These are phyloP conservation scores for Pyracantha coccinea DNA, from an alignment of 331 rosid species.

Conservation along the genomic window DNA sequence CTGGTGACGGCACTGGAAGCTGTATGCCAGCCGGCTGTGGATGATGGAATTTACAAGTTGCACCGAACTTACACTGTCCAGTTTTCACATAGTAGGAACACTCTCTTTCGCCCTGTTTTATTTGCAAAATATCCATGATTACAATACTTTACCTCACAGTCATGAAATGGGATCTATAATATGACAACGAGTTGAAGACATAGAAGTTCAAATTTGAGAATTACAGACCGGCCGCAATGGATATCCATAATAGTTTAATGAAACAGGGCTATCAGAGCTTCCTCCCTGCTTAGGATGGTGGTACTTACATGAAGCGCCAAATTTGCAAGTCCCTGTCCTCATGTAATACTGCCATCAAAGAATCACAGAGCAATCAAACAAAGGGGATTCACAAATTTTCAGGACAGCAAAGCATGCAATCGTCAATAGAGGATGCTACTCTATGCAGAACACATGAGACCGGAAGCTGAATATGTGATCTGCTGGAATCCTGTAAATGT, in stretches of 20 bases:
- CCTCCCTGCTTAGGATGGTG: slow-evolving; percentile 88
- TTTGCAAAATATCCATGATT: slow-evolving; percentile 13
- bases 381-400: slow-evolving; percentile 1
- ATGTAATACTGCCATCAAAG: slow-evolving; percentile 67
- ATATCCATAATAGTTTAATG: slow-evolving; percentile 73
- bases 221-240: slow-evolving; percentile 75
- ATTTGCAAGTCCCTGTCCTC: slow-evolving; percentile 90
- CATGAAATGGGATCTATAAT: slow-evolving; percentile 10
- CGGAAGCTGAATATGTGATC: background rate
- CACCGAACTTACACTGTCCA: slow-evolving; percentile 91
- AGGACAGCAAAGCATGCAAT: slow-evolving; percentile 15
- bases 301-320: slow-evolving; percentile 88
- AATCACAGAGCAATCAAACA: slow-evolving; percentile 21
- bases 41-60: slow-evolving; percentile 94
- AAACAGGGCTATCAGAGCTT: slow-evolving; percentile 38
- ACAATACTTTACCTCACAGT: slow-evolving; percentile 2
- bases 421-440: slow-evolving; percentile 6
- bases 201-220: slow-evolving; percentile 11
- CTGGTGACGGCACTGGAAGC: slow-evolving; percentile 46
- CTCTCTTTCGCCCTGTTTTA: slow-evolving; percentile 84
- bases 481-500: slow-evolving; percentile 1
- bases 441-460: slow-evolving; percentile 10
- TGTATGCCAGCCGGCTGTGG: slow-evolving; percentile 78
- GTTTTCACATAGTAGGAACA: slow-evolving; percentile 93
- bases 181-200: slow-evolving; percentile 5